Conservation (phyloP, 495 filamentous ascomycete species). For the Aspergillus affinis region DNA sequence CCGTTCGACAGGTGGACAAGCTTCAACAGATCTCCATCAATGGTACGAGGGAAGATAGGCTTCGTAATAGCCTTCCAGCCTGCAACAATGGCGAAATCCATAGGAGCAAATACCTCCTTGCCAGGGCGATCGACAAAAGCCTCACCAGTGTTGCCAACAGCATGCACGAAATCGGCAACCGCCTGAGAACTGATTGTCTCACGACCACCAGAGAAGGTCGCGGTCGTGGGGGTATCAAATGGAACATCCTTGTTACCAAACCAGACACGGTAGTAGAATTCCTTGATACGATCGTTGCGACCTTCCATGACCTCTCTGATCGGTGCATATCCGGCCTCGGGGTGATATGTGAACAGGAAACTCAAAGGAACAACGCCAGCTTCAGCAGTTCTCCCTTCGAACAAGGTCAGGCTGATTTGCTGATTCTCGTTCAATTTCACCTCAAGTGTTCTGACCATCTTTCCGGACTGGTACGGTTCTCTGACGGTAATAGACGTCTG, state of each 20-base stretch:
- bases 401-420: constrained; percentile 80
- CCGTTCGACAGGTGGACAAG: constrained; percentile 94
- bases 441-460: constrained; percentile 81
- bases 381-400: constrained; percentile 84
- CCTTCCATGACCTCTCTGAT: constrained; percentile 93
- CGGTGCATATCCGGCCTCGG: constrained; percentile 90
- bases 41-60: constrained; percentile 92
- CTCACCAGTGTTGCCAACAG: constrained; percentile 95
- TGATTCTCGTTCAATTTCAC: constrained; percentile 70
- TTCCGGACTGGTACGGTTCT: constrained; percentile 61
- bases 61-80: constrained; percentile 99
- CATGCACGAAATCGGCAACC: constrained; percentile 97
- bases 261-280: constrained; percentile 95
- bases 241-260: constrained; percentile 85
- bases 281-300: constrained; percentile 94
- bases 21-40: constrained; percentile 92
- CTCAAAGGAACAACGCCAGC: constrained; percentile 75
- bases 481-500: constrained; percentile 81
- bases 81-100: constrained; percentile 98
- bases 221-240: constrained; percentile 78
- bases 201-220: constrained; percentile 84
- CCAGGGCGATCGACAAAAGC: constrained; percentile 97
- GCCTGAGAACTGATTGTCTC: constrained; percentile 83
- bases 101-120: constrained; percentile 91
- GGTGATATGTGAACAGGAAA: constrained; percentile 86